Base-by-base conservation (phyloP, 2,329 filamentous ascomycete genomes). In the Penicillium griseofulvum region DNA sequence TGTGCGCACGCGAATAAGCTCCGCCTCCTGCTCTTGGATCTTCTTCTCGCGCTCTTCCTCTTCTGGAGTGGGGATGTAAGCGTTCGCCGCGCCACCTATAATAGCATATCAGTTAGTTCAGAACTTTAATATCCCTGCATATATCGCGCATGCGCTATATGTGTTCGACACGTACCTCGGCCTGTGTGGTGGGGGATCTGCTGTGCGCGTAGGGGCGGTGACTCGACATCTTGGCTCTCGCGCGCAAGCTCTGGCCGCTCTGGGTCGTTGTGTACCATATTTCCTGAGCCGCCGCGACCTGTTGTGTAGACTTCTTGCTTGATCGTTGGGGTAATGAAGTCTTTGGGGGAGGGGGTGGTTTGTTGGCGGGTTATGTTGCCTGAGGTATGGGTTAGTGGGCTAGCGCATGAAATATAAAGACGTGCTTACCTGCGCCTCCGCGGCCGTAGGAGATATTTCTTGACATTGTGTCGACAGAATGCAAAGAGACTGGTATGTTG, bases 241-340 rank as follows among this genome's bases (percentile, higher is more conserved):
- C 92, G 87, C 34, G 92, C 90, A 70, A 90, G 69, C 59, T 83
- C 80, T 9, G 84, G 81, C 59, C 77, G 85, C 39, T 80, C 76
- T 4, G 87, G 85, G 65, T 94, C 87, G 59, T 84, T 85, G 69
- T 87, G 87, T 45, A 88, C 86, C 88, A 96, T 96, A 78, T 96
- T 96, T 57, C 91, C 91, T 5, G 84, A 87, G 58, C 92, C 92
- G 53, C 92, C 92, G 49, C 92, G 89, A 54, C 92, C 92, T 3
- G 92, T 97, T 19, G 92, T 96, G 69, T 93, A 91, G 62, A 90
- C 80, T n/a, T 88, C 78, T 44, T 83, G 83, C 77, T 95, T 96
- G 70, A 97, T 84, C 12, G 85, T 88, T 1, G 92, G 92, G 1
- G 91, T 96, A 66, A 87, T 78, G 60, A 96, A 84, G 68, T 93